A percentile compares a stretch with the other conserved stretches of the same genome.
phyloP scores from a whole-genome alignment of 768 basidiomycete species.

The Amanita phalloides region DNA sequence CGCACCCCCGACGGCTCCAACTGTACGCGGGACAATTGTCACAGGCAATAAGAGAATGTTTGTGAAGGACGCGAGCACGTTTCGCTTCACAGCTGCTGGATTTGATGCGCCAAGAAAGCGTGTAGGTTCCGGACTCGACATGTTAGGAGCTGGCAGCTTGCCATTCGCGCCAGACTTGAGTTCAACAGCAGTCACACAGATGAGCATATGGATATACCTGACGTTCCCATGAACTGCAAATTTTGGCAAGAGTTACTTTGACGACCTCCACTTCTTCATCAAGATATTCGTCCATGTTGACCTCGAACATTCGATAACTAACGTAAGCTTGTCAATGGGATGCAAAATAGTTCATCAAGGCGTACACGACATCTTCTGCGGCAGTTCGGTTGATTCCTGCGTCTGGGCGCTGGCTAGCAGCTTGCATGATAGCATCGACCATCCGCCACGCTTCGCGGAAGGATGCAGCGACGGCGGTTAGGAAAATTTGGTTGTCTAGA shows the following conservation, averaged over 20 bases:
- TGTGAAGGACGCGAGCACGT: conserved; percentile 86
- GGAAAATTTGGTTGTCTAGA: conserved; percentile 57
- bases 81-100: conserved; percentile 86
- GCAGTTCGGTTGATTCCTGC: conserved; percentile 33
- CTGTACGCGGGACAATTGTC: conserved; percentile 85
- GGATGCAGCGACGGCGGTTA: conserved; percentile 81
- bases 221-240: conserved; percentile 74
- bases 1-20: conserved; percentile 58
- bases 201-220: conserved; percentile 33
- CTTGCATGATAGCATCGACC: conserved; percentile 62
- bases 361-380: conserved; percentile 81
- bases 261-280: conserved; percentile 85
- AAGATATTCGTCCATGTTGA: conserved; percentile 95
- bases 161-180: neutral
- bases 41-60: conserved; percentile 86
- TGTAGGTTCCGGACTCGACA: conserved; percentile 14
- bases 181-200: neutral
- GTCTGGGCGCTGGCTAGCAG: conserved; percentile 32
- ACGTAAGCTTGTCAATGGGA: conserved; percentile 4
- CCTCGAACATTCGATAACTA: conserved; percentile 92
- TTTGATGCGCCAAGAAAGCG: conserved; percentile 76
- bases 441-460: conserved; percentile 85
- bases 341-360: conserved; percentile 9
- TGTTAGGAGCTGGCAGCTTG: neutral
- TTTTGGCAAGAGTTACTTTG: conserved; percentile 60